These are phyloP conservation scores for Fusarium lateritium DNA, from an alignment of 2,329 filamentous ascomycete species.

Conservation along the genomic window DNA sequence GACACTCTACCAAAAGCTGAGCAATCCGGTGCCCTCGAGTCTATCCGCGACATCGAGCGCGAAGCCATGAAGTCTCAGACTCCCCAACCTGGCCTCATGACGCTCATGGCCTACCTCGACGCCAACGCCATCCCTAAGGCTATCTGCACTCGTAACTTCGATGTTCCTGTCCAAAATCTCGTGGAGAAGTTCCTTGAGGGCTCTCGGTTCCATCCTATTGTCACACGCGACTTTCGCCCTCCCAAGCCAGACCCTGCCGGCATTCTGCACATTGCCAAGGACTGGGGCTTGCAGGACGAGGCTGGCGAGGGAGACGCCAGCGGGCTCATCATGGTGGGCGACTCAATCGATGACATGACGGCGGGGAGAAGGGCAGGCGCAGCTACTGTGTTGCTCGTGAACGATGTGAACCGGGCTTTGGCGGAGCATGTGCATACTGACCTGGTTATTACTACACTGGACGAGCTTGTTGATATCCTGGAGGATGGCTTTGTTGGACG, in stretches of 20 bases:
- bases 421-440: slow-evolving; percentile 83
- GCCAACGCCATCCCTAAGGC: slow-evolving; percentile 77
- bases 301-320: slow-evolving; percentile 59
- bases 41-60: slow-evolving; percentile 85
- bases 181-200: slow-evolving; percentile 80
- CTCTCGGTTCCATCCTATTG: slow-evolving; percentile 80
- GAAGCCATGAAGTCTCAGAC: slow-evolving; percentile 83
- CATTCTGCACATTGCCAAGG: slow-evolving; percentile 85
- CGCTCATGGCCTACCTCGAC: slow-evolving; percentile 88
- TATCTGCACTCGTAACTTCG: slow-evolving; percentile 96
- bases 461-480: slow-evolving; percentile 82
- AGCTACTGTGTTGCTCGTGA: slow-evolving; percentile 89
- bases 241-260: slow-evolving; percentile 92
- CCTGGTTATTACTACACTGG: slow-evolving; percentile 77
- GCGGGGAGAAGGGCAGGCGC: slow-evolving; percentile 87
- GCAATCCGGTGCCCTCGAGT: slow-evolving; percentile 76
- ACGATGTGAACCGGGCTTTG: slow-evolving; percentile 82
- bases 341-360: slow-evolving; percentile 93
- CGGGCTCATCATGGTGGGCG: slow-evolving; percentile 76
- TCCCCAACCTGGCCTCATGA: slow-evolving; percentile 83
- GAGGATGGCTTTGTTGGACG: slow-evolving; percentile 80
- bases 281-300: slow-evolving; percentile 74
- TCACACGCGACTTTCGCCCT: slow-evolving; percentile 86
- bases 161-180: slow-evolving; percentile 81
- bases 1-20: slow-evolving; percentile 75